phyloP scores from a whole-genome alignment of 2,329 filamentous ascomycete genomes.

The Hysterium pulicare region DNA sequence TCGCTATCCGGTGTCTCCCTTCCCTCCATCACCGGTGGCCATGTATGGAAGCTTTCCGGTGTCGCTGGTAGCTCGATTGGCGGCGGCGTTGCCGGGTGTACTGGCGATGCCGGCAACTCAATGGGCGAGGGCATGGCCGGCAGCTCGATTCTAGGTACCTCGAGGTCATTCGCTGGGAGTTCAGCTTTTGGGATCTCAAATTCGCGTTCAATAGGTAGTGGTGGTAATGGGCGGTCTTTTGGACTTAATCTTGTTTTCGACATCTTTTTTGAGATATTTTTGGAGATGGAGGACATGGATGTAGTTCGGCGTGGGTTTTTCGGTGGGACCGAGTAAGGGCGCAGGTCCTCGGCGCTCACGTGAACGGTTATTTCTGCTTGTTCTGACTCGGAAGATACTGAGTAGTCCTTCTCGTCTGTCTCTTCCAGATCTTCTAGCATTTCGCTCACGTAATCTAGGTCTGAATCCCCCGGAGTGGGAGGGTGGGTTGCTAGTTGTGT shows the following conservation, averaged over 20 bases:
- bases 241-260: neutral
- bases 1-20: no score
- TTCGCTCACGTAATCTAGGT: slow-evolving; percentile 8
- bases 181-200: neutral
- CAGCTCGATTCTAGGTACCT: neutral
- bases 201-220: neutral
- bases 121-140: neutral
- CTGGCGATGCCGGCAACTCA: neutral
- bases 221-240: neutral
- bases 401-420: slow-evolving; percentile 15
- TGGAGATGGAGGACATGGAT: no score
- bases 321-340: neutral
- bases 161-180: neutral
- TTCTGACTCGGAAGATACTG: slow-evolving; percentile 21
- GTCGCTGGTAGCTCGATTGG: no score
- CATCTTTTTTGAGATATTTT: no score
- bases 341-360: slow-evolving; percentile 23
- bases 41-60: no score
- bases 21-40: no score
- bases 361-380: slow-evolving; percentile 28
- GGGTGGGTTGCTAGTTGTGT: slow-evolving; percentile 11
- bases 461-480: slow-evolving; percentile 12
- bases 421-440: slow-evolving; percentile 22
- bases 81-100: neutral
- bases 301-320: neutral